Conservation (phyloP, 2,329 filamentous ascomycete species). For the Trichoderma citrinoviride region DNA sequence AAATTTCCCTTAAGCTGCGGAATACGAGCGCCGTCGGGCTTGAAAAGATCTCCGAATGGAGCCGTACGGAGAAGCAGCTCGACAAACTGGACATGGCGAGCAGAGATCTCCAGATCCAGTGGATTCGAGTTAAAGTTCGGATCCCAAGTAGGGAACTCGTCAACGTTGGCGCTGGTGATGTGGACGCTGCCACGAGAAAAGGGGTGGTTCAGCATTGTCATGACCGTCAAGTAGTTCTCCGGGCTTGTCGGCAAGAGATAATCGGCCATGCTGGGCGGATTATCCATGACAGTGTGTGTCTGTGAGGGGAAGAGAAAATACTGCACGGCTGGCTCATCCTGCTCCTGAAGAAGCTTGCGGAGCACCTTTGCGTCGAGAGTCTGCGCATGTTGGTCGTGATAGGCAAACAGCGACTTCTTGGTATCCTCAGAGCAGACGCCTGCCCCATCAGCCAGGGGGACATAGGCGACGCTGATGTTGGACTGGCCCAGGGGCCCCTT, state of each 20-base stretch:
- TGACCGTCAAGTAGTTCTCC: slow-evolving; percentile 53
- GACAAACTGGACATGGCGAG: slow-evolving; percentile 44
- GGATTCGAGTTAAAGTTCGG: slow-evolving; percentile 41
- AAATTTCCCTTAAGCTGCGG: slow-evolving; percentile 26
- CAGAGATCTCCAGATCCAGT: slow-evolving; percentile 54
- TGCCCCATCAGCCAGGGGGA: slow-evolving; percentile 2
- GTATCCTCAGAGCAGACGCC: slow-evolving; percentile 8
- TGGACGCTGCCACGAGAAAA: slow-evolving; percentile 59
- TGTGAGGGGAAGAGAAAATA: slow-evolving; percentile 36
- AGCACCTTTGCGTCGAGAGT: slow-evolving; percentile 7
- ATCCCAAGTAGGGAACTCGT: slow-evolving; percentile 39
- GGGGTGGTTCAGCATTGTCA: slow-evolving; percentile 58
- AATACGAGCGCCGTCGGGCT: slow-evolving; percentile 35
- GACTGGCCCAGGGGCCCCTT: slow-evolving; percentile 31
- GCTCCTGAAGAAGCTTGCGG: slow-evolving; percentile 27
- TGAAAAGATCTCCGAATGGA: slow-evolving; percentile 41
- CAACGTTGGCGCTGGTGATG: slow-evolving; percentile 45
- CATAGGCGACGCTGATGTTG: slow-evolving; percentile 16
- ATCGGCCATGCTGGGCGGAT: slow-evolving; percentile 24
- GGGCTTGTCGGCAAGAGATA: slow-evolving; percentile 22
- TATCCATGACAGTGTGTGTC: slow-evolving; percentile 28
- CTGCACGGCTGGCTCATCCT: slow-evolving; percentile 34
- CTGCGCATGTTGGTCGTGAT: slow-evolving; percentile 1
- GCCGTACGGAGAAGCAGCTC: slow-evolving; percentile 37
- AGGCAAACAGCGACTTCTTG: slow-evolving; percentile 4